Evolutionary conservation across 1,284 basidiomycete genomes (phyloP).

Genomic region (Athelia sp.): DNA sequence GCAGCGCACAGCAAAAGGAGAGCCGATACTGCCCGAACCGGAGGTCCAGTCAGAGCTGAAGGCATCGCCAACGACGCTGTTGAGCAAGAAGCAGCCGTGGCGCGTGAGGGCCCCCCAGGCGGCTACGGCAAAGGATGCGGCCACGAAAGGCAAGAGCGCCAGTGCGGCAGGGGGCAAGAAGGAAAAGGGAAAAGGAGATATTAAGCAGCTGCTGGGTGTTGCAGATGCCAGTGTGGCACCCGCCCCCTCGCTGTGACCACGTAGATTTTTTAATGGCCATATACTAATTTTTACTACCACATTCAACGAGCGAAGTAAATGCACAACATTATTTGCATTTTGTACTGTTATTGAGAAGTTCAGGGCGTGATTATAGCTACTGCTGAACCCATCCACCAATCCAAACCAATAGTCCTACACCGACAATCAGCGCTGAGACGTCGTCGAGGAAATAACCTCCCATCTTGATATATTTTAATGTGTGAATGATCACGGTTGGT

Average conservation of each 20-base stretch:
- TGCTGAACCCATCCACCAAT: slow-evolving; percentile 42
- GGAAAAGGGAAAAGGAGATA: too few relatives aligned
- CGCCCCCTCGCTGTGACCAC: too few relatives aligned
- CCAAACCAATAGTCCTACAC: slow-evolving; percentile 57
- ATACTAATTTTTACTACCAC: too few relatives aligned
- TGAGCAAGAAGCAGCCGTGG: too few relatives aligned
- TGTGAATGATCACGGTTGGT: slow-evolving; percentile 54
- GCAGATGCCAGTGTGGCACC: too few relatives aligned
- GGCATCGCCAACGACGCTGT: not conserved
- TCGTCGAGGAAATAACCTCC: slow-evolving; percentile 62
- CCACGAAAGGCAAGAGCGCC: not conserved
- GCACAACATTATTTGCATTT: too few relatives aligned
- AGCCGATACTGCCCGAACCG: slow-evolving; percentile 27
- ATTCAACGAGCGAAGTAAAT: too few relatives aligned
- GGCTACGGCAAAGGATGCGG: not conserved
- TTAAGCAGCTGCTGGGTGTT: too few relatives aligned
- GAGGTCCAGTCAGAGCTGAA: slow-evolving; percentile 1
- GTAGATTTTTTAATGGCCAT: too few relatives aligned
- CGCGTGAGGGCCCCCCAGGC: too few relatives aligned
- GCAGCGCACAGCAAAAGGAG: slow-evolving; percentile 40
- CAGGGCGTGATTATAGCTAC: not conserved
- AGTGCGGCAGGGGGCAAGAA: too few relatives aligned
- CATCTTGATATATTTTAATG: slow-evolving; percentile 63
- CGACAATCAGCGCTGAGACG: slow-evolving; percentile 59
- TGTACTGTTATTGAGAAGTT: too few relatives aligned